A percentile compares a stretch with the other conserved stretches of the same genome.
Conservation (phyloP, 2,329 filamentous ascomycete species). For the Hypoxylon sp. region DNA sequence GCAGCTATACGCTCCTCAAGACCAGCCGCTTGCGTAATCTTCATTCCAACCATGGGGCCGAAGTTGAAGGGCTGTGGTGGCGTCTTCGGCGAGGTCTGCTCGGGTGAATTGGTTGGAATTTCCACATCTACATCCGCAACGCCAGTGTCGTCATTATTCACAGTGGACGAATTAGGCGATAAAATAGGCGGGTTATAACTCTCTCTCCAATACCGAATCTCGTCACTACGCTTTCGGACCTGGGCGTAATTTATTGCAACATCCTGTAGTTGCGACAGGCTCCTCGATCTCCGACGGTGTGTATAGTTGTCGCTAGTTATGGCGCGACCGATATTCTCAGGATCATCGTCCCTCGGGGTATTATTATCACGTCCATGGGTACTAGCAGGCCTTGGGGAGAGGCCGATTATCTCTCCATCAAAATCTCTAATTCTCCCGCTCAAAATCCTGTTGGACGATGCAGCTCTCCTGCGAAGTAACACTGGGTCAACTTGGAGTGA, state of each 20-base stretch:
- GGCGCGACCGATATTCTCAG: slow-evolving; percentile 72
- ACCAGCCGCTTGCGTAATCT: slow-evolving; percentile 69
- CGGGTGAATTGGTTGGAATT: slow-evolving; percentile 52
- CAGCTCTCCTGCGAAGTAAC: slow-evolving; percentile 59
- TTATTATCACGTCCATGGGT: slow-evolving; percentile 65
- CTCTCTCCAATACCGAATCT: slow-evolving; percentile 75
- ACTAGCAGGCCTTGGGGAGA: slow-evolving; percentile 74
- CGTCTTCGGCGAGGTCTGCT: slow-evolving; percentile 55
- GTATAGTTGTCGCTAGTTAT: slow-evolving; percentile 69
- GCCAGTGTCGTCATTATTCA: slow-evolving; percentile 56
- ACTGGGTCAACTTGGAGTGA: slow-evolving; percentile 65
- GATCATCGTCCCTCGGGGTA: slow-evolving; percentile 59
- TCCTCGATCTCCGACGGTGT: slow-evolving; percentile 70
- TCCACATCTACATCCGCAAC: slow-evolving; percentile 49
- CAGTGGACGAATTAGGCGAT: slow-evolving; percentile 66
- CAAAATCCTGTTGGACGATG: slow-evolving; percentile 60
- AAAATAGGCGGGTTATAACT: slow-evolving; percentile 68
- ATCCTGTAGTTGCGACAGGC: slow-evolving; percentile 68
- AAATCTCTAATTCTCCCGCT: slow-evolving; percentile 58
- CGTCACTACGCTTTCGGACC: slow-evolving; percentile 70
- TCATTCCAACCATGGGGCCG: slow-evolving; percentile 66
- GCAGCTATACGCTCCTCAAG: slow-evolving; percentile 67
- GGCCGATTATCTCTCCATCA: slow-evolving; percentile 64
- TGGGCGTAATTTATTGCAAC: slow-evolving; percentile 55
- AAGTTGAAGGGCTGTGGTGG: slow-evolving; percentile 70